Percentiles rank a stretch among this genome's conserved stretches.
Evolutionary conservation across 345 rosid genomes (phyloP).

Genomic region (Hibiscus tridactylites): DNA sequence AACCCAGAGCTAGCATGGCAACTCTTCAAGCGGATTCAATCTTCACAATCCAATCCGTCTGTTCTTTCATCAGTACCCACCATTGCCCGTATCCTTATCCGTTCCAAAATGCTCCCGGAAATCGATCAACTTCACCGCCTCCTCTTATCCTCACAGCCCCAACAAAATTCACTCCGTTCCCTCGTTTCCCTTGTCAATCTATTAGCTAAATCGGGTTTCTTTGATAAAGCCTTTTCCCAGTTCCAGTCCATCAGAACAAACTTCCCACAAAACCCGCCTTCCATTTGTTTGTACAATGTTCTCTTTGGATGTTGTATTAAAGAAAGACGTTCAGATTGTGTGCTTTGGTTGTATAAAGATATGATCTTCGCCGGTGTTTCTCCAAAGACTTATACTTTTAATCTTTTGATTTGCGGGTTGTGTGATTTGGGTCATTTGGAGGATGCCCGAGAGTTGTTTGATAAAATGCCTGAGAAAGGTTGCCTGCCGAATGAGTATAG

Average conservation of each 20-base stretch:
- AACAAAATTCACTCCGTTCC: constrained; percentile 20
- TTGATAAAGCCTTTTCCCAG: constrained; percentile 44
- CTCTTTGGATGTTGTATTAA: constrained; percentile 44
- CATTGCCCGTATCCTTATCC: constrained; percentile 55
- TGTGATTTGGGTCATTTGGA: constrained; percentile 62
- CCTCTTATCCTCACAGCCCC: constrained; percentile 31
- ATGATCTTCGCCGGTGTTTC: constrained; percentile 51
- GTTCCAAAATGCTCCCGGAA: constrained; percentile 53
- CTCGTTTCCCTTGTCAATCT: constrained; percentile 31
- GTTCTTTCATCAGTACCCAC: constrained; percentile 37
- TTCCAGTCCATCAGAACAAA: constrained; percentile 43
- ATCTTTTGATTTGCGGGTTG: constrained; percentile 54
- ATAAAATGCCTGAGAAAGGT: constrained; percentile 74
- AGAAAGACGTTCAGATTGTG: constrained; percentile 36
- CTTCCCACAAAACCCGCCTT: constrained; percentile 43
- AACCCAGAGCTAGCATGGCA: constrained; percentile 82
- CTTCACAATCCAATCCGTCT: constrained; percentile 30
- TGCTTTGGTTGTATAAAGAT: constrained; percentile 72
- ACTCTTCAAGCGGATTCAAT: constrained; percentile 61
- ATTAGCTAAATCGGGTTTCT: constrained; percentile 47
- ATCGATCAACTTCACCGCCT: constrained; percentile 58
- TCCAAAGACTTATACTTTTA: constrained; percentile 76
- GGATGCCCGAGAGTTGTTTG: constrained; percentile 69
- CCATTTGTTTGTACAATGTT: constrained; percentile 50
- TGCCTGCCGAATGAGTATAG: constrained; percentile 76